Evolutionary conservation across 2,329 filamentous ascomycete genomes (phyloP).

Genomic region (Lecanicillium sp.): DNA sequence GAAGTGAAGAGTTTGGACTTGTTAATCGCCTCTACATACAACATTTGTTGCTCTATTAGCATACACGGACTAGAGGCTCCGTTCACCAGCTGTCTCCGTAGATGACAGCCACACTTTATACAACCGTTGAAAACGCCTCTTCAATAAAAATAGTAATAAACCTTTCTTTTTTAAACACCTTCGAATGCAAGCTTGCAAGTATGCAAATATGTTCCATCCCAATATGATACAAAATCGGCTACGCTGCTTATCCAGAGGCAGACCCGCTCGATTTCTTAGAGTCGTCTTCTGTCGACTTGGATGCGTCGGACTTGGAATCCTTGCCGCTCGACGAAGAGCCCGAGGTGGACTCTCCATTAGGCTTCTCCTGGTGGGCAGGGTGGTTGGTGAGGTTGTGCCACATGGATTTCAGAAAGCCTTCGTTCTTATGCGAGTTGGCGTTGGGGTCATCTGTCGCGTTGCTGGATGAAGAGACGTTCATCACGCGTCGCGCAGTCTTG

Average conservation of each 20-base stretch:
- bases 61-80: neutral
- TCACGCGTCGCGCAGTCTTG: constrained; percentile 82
- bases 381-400: constrained; percentile 92
- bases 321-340: constrained; percentile 11
- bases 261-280: no score
- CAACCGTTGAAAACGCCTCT: no score
- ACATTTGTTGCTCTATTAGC: constrained; percentile 6
- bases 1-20: neutral
- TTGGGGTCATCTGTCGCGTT: constrained; percentile 15
- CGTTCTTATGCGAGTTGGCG: constrained; percentile 59
- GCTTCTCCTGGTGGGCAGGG: constrained; percentile 40
- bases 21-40: constrained; percentile 6
- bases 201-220: no score
- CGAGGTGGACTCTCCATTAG: constrained; percentile 14
- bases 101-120: neutral
- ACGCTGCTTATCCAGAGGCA: no score
- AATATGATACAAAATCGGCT: no score
- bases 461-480: constrained; percentile 56
- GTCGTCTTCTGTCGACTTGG: neutral
- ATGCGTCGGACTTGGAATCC: constrained; percentile 17
- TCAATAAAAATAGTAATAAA: neutral
- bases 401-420: constrained; percentile 85
- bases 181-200: constrained; percentile 5
- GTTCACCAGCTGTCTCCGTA: neutral
- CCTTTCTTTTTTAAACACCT: constrained; percentile 7